Evolutionary conservation across 305 asterid genomes (phyloP).

Genomic region (Plantago lanceolata): DNA sequence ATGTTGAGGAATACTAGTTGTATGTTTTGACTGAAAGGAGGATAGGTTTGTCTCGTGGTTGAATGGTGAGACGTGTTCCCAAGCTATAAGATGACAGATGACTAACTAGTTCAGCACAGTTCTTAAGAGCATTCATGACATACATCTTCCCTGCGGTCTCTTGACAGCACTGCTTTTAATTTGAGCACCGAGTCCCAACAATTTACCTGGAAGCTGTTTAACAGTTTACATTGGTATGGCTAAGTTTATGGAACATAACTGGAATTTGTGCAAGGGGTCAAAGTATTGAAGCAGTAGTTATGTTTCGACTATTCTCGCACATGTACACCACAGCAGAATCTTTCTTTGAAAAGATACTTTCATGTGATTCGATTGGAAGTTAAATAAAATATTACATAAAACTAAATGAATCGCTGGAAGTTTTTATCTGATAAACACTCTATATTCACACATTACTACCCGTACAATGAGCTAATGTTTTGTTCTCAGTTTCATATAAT

Average conservation of each 20-base stretch:
- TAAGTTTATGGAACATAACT: neutral
- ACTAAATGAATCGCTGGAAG: too few species aligned
- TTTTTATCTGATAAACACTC: too few species aligned
- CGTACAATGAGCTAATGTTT: conserved; percentile 16
- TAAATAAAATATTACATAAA: too few species aligned
- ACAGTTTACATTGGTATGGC: too few species aligned
- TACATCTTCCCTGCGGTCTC: too few species aligned
- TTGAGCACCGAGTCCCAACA: neutral
- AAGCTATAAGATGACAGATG: neutral
- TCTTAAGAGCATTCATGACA: neutral
- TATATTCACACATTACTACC: conserved; percentile 1
- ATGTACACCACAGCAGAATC: neutral
- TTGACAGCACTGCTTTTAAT: neutral
- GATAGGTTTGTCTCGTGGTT: conserved; percentile 11
- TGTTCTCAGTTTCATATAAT: neutral
- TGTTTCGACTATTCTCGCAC: neutral
- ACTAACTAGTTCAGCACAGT: neutral
- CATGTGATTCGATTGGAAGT: neutral
- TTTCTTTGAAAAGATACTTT: neutral
- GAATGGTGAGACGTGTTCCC: conserved; percentile 12
- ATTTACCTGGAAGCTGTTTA: neutral
- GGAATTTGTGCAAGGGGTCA: neutral
- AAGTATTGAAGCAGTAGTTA: conserved; percentile 9
- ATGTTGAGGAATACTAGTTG: conserved; percentile 3
- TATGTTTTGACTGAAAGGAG: conserved; percentile 1